Evolutionary conservation across 495 filamentous ascomycete species (phyloP).

Genomic region (Neurospora sp.): DNA sequence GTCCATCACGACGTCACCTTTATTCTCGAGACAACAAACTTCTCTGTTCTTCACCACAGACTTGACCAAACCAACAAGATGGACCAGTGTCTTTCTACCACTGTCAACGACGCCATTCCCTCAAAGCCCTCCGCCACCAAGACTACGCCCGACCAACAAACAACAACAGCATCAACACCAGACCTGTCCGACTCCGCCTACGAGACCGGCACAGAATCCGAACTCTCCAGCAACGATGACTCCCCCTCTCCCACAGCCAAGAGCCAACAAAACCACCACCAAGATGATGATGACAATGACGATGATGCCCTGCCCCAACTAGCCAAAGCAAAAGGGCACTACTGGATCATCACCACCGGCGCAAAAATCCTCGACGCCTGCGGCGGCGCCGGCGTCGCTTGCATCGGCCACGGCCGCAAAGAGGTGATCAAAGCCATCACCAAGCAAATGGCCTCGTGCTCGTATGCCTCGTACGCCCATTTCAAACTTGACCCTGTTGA

Average conservation of each 20-base stretch:
- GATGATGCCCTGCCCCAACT: neutral
- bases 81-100: neutral
- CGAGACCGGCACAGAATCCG: neutral
- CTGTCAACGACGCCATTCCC: neutral
- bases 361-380: constrained; percentile 48
- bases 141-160: neutral
- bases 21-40: neutral
- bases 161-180: neutral
- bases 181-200: neutral
- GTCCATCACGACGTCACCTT: neutral
- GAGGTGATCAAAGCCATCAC: constrained; percentile 27
- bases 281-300: neutral
- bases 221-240: neutral
- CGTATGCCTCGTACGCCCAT: constrained; percentile 34
- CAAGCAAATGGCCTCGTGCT: constrained; percentile 21
- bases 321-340: constrained; percentile 18
- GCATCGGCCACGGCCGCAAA: constrained; percentile 37
- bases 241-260: neutral
- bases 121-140: neutral
- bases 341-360: constrained; percentile 36
- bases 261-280: neutral
- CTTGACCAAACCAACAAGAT: neutral
- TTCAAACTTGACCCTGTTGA: constrained; percentile 27
- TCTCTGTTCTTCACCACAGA: neutral
- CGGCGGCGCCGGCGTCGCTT: constrained; percentile 38